Evolutionary conservation across 2,329 filamentous ascomycete species (phyloP).

Genomic region (Sclerotinia nivalis): DNA sequence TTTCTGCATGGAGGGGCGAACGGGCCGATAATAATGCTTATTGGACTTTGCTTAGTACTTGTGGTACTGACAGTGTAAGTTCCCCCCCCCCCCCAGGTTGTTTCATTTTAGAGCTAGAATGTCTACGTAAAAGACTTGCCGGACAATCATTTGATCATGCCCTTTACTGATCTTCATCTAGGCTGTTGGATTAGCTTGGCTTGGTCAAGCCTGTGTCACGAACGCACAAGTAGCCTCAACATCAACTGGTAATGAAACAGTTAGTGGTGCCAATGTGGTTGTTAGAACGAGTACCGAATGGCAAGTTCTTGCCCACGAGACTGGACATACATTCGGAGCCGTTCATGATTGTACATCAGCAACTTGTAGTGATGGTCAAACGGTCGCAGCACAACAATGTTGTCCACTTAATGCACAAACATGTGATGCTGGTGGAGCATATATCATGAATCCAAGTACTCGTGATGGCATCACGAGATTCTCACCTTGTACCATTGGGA

Average conservation of each 20-base stretch:
- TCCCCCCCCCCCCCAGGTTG: not conserved
- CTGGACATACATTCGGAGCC: slow-evolving; percentile 91
- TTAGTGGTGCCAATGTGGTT: slow-evolving; percentile 87
- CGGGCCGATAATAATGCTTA: slow-evolving; percentile 81
- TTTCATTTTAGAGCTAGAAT: not conserved
- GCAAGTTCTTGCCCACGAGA: slow-evolving; percentile 95
- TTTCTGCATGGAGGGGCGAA: slow-evolving; percentile 83
- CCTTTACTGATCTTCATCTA: not conserved
- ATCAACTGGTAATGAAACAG: slow-evolving; percentile 62
- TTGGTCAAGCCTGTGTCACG: slow-evolving; percentile 77
- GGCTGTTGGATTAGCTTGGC: slow-evolving; percentile 90
- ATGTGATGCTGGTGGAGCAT: slow-evolving; percentile 77
- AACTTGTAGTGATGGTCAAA: slow-evolving; percentile 65
- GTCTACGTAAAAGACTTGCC: not conserved
- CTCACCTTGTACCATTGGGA: slow-evolving; percentile 86
- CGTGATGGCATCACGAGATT: slow-evolving; percentile 71
- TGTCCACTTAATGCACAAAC: slow-evolving; percentile 69
- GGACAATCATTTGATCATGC: not conserved
- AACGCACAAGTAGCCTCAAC: slow-evolving; percentile 56
- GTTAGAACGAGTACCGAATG: slow-evolving; percentile 81
- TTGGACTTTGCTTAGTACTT: slow-evolving; percentile 78
- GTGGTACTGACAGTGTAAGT: slow-evolving; percentile 63
- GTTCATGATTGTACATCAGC: slow-evolving; percentile 82
- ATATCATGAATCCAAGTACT: slow-evolving; percentile 96
- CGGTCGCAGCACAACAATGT: slow-evolving; percentile 64